phyloP scores from a whole-genome alignment of 768 basidiomycete species.

The Artomyces pyxidatus region DNA sequence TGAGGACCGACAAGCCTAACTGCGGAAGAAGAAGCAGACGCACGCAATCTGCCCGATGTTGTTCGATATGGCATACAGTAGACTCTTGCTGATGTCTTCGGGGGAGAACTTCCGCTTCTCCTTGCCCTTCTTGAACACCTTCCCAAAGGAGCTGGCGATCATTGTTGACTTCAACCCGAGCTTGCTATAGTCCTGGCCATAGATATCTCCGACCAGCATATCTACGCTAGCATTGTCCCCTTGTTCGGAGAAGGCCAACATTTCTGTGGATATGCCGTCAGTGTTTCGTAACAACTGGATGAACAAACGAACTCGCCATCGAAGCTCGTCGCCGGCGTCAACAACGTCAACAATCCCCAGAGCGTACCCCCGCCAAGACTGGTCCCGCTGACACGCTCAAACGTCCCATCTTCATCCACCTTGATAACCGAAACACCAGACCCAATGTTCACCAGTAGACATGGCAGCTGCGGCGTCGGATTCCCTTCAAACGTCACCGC shows the following conservation, averaged over 20 bases:
- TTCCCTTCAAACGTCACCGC: constrained; percentile 81
- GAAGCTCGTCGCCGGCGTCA: constrained; percentile 93
- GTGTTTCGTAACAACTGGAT: not conserved
- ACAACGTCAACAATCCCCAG: constrained; percentile 89
- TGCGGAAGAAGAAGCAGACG: constrained; percentile 29
- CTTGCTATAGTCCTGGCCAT: constrained; percentile 93
- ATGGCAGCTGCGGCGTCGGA: constrained; percentile 86
- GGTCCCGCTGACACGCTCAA: constrained; percentile 95
- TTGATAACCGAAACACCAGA: constrained; percentile 97
- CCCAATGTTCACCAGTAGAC: constrained; percentile 95
- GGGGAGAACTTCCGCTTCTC: constrained; percentile 73
- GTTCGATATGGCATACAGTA: constrained; percentile 95
- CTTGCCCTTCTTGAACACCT: constrained; percentile 89
- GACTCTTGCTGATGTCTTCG: constrained; percentile 90
- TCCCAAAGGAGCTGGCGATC: constrained; percentile 97
- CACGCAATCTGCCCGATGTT: constrained; percentile 99
- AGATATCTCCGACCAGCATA: constrained; percentile 99
- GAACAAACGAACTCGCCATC: constrained; percentile 65
- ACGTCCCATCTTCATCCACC: constrained; percentile 90
- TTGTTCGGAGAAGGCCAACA: constrained; percentile 87
- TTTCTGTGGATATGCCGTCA: constrained; percentile 50
- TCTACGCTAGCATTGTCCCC: constrained; percentile 94
- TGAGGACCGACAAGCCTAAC: constrained; percentile 5
- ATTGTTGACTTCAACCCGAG: constrained; percentile 96
- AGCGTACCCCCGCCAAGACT: constrained; percentile 95